A percentile compares a stretch with the other conserved stretches of the same genome.
Conservation (phyloP, 805 yeast genomes). For the Wickerhamomyces tratensis region DNA sequence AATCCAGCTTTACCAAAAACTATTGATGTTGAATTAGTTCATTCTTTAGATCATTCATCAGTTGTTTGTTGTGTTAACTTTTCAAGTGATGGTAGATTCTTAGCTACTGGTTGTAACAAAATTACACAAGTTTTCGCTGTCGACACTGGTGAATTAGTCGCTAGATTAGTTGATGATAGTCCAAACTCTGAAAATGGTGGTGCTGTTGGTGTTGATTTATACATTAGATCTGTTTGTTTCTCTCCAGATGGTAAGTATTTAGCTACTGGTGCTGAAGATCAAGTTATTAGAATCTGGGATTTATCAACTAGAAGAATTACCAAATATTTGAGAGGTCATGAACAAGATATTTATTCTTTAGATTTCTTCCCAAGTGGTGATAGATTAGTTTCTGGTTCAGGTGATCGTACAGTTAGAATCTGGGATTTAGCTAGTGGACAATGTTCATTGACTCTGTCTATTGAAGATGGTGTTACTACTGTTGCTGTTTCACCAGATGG, state of each 20-base stretch:
- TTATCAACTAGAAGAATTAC: conserved; percentile 76
- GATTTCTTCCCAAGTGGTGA: conserved; percentile 94
- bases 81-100: conserved; percentile 79
- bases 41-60: conserved; percentile 83
- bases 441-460: conserved; percentile 78
- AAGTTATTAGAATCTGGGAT: conserved; percentile 93
- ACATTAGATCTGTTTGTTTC: conserved; percentile 92
- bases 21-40: conserved; percentile 81
- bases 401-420: conserved; percentile 91
- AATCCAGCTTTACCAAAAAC: conserved; percentile 75
- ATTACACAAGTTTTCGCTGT: conserved; percentile 92
- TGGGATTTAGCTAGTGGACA: conserved; percentile 92
- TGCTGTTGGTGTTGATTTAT: conserved; percentile 60
- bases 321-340: conserved; percentile 85
- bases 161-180: conserved; percentile 76
- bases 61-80: conserved; percentile 97
- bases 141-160: conserved; percentile 81
- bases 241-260: conserved; percentile 89
- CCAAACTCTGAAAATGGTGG: conserved; percentile 31
- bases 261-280: conserved; percentile 92
- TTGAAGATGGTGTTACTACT: conserved; percentile 97
- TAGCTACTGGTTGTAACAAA: conserved; percentile 96
- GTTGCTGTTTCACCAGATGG: conserved; percentile 97
- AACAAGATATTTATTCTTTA: conserved; percentile 93
- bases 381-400: conserved; percentile 89